Evolutionary conservation across 495 filamentous ascomycete genomes (phyloP).

Genomic region (Xylaria intraflava): DNA sequence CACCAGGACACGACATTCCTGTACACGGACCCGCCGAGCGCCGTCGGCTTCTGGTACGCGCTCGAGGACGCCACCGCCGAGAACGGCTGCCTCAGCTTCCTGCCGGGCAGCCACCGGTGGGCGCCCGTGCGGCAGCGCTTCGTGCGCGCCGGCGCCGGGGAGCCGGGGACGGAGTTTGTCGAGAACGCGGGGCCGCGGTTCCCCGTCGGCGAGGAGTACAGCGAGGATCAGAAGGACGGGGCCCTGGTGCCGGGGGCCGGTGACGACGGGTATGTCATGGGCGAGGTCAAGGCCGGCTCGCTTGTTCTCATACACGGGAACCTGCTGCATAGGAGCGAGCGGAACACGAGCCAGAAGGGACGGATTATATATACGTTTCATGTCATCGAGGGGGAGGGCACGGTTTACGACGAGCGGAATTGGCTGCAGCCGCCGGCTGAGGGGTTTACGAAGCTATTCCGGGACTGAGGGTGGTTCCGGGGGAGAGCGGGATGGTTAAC

Average conservation of each 20-base stretch:
- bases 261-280: constrained; percentile 53
- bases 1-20: constrained; percentile 92
- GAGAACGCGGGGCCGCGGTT: constrained; percentile 38
- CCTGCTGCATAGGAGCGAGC: constrained; percentile 91
- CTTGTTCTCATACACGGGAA: constrained; percentile 96
- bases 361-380: constrained; percentile 98
- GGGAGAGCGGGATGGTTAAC: too few species aligned
- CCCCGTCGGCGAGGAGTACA: constrained; percentile 37
- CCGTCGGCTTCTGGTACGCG: constrained; percentile 94
- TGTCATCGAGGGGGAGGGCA: constrained; percentile 79
- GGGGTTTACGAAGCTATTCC: constrained; percentile 66
- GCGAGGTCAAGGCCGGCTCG: constrained; percentile 79
- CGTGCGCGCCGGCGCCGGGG: constrained; percentile 53
- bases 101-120: constrained; percentile 67
- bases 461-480: constrained; percentile 16
- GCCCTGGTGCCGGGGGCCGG: constrained; percentile 15
- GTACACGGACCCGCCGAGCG: constrained; percentile 84
- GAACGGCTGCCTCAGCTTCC: constrained; percentile 86
- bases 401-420: constrained; percentile 74
- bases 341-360: constrained; percentile 74
- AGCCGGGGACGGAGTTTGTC: constrained; percentile 47
- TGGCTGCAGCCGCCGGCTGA: constrained; percentile 81
- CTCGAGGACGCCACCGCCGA: constrained; percentile 78
- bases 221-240: constrained; percentile 18
- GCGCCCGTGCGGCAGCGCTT: constrained; percentile 61